Percentiles rank a stretch among this genome's conserved stretches.
Conservation (phyloP, 768 basidiomycete genomes). For the Auriscalpium vulgare region DNA sequence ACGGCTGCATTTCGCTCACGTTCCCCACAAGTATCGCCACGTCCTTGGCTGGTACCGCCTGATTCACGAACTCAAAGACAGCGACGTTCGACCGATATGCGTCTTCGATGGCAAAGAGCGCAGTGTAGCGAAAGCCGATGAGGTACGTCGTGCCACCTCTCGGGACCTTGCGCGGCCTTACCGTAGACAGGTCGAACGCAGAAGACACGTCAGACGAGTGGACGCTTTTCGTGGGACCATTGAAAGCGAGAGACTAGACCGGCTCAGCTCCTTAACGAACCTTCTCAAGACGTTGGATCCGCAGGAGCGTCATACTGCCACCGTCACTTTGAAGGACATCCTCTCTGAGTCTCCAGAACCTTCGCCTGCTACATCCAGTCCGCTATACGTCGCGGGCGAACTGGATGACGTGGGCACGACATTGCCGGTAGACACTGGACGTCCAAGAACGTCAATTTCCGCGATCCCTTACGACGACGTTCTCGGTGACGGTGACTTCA, state of each 20-base stretch:
- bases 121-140: slow-evolving; percentile 56
- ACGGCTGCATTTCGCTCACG: slow-evolving; percentile 65
- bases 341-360: neutral
- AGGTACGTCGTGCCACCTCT: slow-evolving; percentile 36
- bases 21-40: slow-evolving; percentile 59
- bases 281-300: slow-evolving; percentile 15
- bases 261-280: slow-evolving; percentile 33
- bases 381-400: neutral
- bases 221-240: slow-evolving; percentile 45
- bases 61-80: slow-evolving; percentile 49
- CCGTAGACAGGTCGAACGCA: slow-evolving; percentile 42
- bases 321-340: slow-evolving; percentile 22
- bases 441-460: neutral
- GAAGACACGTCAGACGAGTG: slow-evolving; percentile 42
- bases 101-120: slow-evolving; percentile 75
- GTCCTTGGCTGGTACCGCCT: slow-evolving; percentile 75
- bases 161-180: neutral
- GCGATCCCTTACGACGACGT: neutral
- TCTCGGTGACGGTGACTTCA: neutral
- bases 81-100: slow-evolving; percentile 55
- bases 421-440: neutral
- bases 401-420: too few relatives aligned
- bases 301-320: slow-evolving; percentile 21
- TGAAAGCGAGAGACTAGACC: slow-evolving; percentile 48
- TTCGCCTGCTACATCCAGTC: neutral